Evolutionary conservation across 148 eudicot species (phyloP).

Genomic region (Chenopodium album): DNA sequence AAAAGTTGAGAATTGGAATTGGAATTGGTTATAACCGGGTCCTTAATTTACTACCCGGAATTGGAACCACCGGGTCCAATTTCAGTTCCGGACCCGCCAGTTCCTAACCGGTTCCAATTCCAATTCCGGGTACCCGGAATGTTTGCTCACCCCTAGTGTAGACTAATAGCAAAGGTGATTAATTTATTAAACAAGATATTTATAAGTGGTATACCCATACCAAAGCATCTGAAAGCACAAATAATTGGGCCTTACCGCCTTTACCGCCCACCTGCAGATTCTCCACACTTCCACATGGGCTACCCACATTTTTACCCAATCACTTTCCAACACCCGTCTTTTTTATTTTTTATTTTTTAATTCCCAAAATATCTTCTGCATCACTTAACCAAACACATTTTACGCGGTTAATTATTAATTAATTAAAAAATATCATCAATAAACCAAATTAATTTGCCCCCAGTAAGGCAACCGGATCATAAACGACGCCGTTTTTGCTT

Average conservation of each 20-base stretch:
- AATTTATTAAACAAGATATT: too few relatives aligned
- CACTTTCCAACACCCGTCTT: neutral
- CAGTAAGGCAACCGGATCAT: conserved; percentile 20
- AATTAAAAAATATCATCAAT: neutral
- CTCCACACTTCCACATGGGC: neutral
- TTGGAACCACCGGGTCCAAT: too few relatives aligned
- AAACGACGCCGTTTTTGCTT: conserved; percentile 24
- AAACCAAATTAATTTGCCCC: conserved; percentile 21
- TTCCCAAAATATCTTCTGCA: neutral
- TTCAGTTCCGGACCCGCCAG: too few relatives aligned
- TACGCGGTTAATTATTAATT: neutral
- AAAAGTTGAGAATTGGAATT: too few relatives aligned
- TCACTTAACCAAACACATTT: neutral
- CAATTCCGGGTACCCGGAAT: too few relatives aligned
- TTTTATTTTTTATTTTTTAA: too few relatives aligned
- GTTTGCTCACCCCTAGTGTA: too few relatives aligned
- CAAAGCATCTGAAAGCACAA: neutral
- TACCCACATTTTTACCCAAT: conserved; percentile 7
- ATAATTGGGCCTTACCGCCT: conserved; percentile 1
- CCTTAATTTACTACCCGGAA: too few relatives aligned
- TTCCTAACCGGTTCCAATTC: too few relatives aligned
- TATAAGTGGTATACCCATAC: neutral
- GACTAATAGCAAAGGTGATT: too few relatives aligned
- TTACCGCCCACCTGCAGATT: conserved; percentile 13
- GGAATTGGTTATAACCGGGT: too few relatives aligned